Conservation (phyloP, 345 rosid species). For the Camelina sativa region DNA sequence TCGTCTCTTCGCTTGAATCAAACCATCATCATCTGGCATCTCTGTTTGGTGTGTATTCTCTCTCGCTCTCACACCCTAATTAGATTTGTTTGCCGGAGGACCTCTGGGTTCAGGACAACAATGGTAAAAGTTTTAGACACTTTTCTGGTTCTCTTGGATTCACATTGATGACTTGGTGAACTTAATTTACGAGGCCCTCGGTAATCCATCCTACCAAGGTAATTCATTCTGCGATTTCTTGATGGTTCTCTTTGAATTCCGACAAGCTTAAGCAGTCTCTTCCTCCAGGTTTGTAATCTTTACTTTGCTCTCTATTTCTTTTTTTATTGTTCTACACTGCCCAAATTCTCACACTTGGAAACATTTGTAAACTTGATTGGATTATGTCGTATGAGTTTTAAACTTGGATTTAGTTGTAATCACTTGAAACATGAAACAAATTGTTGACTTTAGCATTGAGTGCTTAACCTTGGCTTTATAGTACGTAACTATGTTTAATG, state of each 20-base stretch:
- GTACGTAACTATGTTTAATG: too few species aligned
- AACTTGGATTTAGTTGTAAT: too few species aligned
- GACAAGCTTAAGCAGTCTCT: slow-evolving; percentile 96
- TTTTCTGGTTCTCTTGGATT: slow-evolving; percentile 67
- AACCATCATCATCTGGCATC: too few species aligned
- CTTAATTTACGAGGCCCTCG: slow-evolving; percentile 77
- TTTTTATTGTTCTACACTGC: too few species aligned
- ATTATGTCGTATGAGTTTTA: too few species aligned
- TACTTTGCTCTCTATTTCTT: neutral
- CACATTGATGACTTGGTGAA: slow-evolving; percentile 89
- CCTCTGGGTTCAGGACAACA: slow-evolving; percentile 90
- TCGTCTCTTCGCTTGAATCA: too few species aligned
- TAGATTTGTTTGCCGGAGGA: slow-evolving; percentile 81
- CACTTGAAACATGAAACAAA: too few species aligned
- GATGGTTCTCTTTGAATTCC: slow-evolving; percentile 19
- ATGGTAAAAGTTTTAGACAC: slow-evolving; percentile 57
- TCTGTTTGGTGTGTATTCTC: too few species aligned
- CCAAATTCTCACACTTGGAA: neutral
- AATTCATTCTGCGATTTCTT: neutral
- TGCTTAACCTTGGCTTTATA: too few species aligned
- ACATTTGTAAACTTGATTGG: neutral
- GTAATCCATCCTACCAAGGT: slow-evolving; percentile 85
- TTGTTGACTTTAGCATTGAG: too few species aligned
- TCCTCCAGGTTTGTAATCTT: slow-evolving; percentile 68
- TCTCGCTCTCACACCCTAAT: too few species aligned